These are phyloP conservation scores for Coleophoma eucalyptorum DNA, from an alignment of 2,329 filamentous ascomycete genomes.

Conservation along the genomic window DNA sequence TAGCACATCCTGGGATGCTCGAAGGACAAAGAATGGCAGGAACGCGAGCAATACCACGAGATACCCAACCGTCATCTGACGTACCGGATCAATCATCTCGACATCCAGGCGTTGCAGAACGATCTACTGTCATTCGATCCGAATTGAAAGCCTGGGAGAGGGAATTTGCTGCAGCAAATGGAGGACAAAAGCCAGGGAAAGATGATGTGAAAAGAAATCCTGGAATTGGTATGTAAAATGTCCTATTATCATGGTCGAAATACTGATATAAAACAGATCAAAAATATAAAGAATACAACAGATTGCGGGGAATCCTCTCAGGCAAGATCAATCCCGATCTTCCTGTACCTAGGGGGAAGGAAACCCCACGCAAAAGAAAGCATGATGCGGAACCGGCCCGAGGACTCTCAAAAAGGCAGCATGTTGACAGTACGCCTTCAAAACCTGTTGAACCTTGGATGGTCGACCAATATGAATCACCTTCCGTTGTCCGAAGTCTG, in stretches of 20 bases:
- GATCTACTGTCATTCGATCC: slow-evolving; percentile 52
- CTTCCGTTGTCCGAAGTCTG: slow-evolving; percentile 51
- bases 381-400: slow-evolving; percentile 30
- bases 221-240: slow-evolving; percentile 57
- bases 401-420: slow-evolving; percentile 50
- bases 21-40: too few relatives aligned
- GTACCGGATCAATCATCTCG: not conserved
- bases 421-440: slow-evolving; percentile 43
- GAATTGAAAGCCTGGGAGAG: slow-evolving; percentile 75
- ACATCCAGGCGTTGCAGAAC: slow-evolving; percentile 13
- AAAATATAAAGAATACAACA: slow-evolving; percentile 77
- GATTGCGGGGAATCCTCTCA: slow-evolving; percentile 53
- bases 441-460: slow-evolving; percentile 32
- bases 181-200: slow-evolving; percentile 65
- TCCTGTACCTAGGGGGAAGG: slow-evolving; percentile 17
- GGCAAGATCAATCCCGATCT: slow-evolving; percentile 43
- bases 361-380: slow-evolving; percentile 32
- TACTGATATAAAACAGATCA: slow-evolving; percentile 10
- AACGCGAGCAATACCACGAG: too few relatives aligned
- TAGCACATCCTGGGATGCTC: too few relatives aligned
- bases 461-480: slow-evolving; percentile 47
- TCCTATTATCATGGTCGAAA: not conserved
- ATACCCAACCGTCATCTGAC: too few relatives aligned
- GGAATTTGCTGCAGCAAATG: slow-evolving; percentile 57
- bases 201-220: slow-evolving; percentile 74